Percentiles rank a stretch among this genome's conserved stretches.
Evolutionary conservation across 805 yeast genomes (phyloP).

Genomic region (Suhomyces sp.): DNA sequence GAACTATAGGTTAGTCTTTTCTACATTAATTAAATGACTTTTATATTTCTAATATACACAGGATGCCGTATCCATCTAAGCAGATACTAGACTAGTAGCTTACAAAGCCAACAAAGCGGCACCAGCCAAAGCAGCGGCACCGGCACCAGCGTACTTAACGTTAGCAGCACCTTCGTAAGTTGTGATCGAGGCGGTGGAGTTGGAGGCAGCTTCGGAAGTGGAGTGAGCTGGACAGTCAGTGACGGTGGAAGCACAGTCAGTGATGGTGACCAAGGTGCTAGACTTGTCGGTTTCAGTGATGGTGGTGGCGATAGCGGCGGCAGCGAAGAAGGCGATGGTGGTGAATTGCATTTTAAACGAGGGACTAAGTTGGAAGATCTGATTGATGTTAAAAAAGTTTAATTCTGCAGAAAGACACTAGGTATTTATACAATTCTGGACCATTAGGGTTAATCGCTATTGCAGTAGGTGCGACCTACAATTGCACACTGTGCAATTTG

Average conservation of each 20-base stretch:
- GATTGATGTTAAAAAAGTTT: conserved; percentile 6
- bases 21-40: background rate
- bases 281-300: conserved; percentile 32
- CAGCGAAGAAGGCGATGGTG: conserved; percentile 34
- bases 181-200: conserved; percentile 29
- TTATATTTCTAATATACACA: conserved; percentile 8
- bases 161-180: conserved; percentile 37
- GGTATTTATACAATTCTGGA: background rate
- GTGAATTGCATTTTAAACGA: conserved; percentile 39
- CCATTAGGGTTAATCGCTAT: background rate
- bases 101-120: conserved; percentile 42
- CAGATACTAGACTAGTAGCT: conserved; percentile 3
- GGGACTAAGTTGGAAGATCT: conserved; percentile 9
- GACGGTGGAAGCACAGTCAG: conserved; percentile 43
- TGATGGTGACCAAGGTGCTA: conserved; percentile 46
- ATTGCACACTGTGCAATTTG: background rate
- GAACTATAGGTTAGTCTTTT: no score
- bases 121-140: conserved; percentile 47
- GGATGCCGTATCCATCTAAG: background rate
- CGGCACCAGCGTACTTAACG: conserved; percentile 35
- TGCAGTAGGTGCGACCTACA: background rate
- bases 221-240: conserved; percentile 46
- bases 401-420: background rate
- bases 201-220: conserved; percentile 15
- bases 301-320: conserved; percentile 32